These are phyloP conservation scores for Lentinula edodes DNA, from an alignment of 768 basidiomycete species.

Conservation along the genomic window DNA sequence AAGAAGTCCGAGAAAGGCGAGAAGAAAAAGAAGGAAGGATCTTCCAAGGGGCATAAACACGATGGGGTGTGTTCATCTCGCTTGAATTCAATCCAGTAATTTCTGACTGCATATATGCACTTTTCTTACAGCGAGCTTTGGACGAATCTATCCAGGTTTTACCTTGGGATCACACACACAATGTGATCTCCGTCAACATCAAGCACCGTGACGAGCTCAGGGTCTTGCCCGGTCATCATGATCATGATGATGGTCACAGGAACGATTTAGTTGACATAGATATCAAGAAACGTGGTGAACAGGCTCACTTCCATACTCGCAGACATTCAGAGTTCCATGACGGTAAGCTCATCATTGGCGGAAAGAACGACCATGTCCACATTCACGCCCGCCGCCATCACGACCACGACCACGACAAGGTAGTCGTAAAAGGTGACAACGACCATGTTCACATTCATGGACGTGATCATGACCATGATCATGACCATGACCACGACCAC, in stretches of 20 bases:
- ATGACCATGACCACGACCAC: neutral
- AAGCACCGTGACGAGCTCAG: neutral
- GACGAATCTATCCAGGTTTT: neutral
- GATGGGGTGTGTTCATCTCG: neutral
- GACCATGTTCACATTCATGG: neutral
- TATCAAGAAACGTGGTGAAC: neutral
- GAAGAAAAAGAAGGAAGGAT: neutral
- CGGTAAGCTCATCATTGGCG: neutral
- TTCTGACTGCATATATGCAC: constrained; percentile 6
- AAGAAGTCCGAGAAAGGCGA: neutral
- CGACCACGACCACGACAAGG: neutral
- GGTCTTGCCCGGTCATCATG: neutral
- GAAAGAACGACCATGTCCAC: neutral
- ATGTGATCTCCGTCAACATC: neutral
- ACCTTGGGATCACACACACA: neutral
- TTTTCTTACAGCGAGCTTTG: neutral
- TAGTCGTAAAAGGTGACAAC: neutral
- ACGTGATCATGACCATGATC: neutral
- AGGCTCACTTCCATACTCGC: constrained; percentile 4
- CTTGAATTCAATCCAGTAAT: neutral
- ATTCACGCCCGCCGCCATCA: neutral
- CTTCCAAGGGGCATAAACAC: neutral
- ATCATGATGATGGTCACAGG: too few relatives aligned
- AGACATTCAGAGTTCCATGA: neutral
- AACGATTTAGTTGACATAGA: neutral